Evolutionary conservation across 495 filamentous ascomycete species (phyloP).

Genomic region (Aspergillus biplanus): DNA sequence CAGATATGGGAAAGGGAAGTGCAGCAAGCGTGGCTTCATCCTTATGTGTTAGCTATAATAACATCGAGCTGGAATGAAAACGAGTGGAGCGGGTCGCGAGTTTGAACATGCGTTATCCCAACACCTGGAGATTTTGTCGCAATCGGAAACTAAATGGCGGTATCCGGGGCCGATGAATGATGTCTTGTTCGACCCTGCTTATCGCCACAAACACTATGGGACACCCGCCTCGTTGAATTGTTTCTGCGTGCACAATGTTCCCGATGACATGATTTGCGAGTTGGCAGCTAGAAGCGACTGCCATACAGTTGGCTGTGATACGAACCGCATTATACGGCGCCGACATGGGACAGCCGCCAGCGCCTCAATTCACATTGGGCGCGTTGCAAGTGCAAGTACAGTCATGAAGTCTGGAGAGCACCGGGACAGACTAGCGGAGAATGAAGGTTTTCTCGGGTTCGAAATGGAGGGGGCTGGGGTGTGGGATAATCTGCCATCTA

Average conservation of each 20-base stretch:
- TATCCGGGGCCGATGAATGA: slow-evolving; percentile 31
- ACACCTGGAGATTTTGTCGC: slow-evolving; percentile 13
- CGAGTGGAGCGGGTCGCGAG: slow-evolving; percentile 10
- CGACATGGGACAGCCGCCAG: slow-evolving; percentile 16
- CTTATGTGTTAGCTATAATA: slow-evolving; percentile 34
- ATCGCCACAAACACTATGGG: slow-evolving; percentile 37
- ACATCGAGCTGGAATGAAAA: slow-evolving; percentile 26
- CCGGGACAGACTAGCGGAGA: slow-evolving; percentile 24
- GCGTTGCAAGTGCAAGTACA: slow-evolving; percentile 31
- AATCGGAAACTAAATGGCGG: slow-evolving; percentile 13
- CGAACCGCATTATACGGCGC: neutral
- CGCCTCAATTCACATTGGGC: slow-evolving; percentile 30
- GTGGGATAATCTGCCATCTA: slow-evolving; percentile 39
- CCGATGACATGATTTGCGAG: neutral
- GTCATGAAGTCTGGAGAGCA: slow-evolving; percentile 26
- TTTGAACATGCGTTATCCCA: slow-evolving; percentile 20
- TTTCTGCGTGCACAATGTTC: neutral
- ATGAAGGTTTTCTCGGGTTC: slow-evolving; percentile 29
- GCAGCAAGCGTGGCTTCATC: slow-evolving; percentile 32
- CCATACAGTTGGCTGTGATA: neutral
- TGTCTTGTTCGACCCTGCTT: slow-evolving; percentile 30
- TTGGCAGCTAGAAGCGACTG: neutral
- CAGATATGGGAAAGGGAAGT: slow-evolving; percentile 37
- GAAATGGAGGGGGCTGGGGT: slow-evolving; percentile 53
- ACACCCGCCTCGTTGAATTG: neutral